These are phyloP conservation scores for Breviolum minutum DNA, from an alignment of 73 alveolate genomes.

Conservation along the genomic window DNA sequence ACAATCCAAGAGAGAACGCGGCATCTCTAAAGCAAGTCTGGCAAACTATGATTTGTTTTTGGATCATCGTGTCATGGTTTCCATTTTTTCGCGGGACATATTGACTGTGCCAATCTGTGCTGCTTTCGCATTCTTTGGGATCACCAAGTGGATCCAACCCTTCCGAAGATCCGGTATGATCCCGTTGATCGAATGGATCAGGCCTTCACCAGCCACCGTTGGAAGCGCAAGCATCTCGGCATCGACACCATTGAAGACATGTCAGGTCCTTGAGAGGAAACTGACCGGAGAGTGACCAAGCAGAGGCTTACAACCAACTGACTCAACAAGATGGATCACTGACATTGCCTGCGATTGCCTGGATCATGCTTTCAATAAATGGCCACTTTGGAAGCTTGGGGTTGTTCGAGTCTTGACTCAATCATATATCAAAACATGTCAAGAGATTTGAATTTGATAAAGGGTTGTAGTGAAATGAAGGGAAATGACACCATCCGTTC, in stretches of 20 bases:
- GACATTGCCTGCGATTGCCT: neutral
- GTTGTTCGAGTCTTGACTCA: neutral
- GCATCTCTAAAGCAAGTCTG: too few species aligned
- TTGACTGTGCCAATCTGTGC: too few species aligned
- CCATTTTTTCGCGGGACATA: too few species aligned
- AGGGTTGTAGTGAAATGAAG: too few species aligned
- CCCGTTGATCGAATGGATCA: neutral
- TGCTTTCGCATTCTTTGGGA: too few species aligned
- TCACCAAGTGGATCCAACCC: too few species aligned
- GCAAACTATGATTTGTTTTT: too few species aligned
- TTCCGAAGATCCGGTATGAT: too few species aligned
- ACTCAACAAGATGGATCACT: neutral
- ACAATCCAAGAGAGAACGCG: too few species aligned
- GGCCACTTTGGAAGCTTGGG: neutral
- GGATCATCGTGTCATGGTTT: too few species aligned
- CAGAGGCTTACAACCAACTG: neutral
- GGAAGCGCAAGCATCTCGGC: conserved; percentile 76
- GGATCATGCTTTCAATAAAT: neutral
- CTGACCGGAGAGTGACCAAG: neutral
- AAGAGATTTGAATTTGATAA: neutral
- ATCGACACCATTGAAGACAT: conserved; percentile 69
- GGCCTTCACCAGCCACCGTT: conserved; percentile 63
- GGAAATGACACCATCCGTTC: neutral
- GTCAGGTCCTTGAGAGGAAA: neutral
- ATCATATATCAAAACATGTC: neutral